Percentiles rank a stretch among this genome's conserved stretches.
Evolutionary conservation across 2,329 filamentous ascomycete genomes (phyloP).

Genomic region (Dactylonectria estremocensis): DNA sequence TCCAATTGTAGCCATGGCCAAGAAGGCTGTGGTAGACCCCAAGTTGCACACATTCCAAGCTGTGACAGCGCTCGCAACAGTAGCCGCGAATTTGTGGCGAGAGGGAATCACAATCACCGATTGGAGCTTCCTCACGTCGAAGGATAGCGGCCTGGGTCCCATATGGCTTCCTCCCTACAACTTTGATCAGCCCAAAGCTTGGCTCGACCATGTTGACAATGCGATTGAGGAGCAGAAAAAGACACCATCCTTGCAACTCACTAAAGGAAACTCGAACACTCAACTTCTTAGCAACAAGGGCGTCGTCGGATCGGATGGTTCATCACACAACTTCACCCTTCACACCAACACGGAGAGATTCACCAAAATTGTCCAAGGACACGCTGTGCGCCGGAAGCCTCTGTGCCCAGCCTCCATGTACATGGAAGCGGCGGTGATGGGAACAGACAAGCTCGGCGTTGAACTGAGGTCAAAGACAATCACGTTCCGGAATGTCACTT

Average conservation of each 20-base stretch:
- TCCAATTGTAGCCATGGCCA: slow-evolving; percentile 35
- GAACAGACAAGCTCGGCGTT: slow-evolving; percentile 27
- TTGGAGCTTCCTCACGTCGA: slow-evolving; percentile 37
- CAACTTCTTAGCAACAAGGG: slow-evolving; percentile 29
- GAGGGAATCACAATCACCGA: slow-evolving; percentile 27
- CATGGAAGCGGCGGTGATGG: slow-evolving; percentile 40
- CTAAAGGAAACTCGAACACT: not conserved
- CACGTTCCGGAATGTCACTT: slow-evolving; percentile 33
- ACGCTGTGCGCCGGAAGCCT: slow-evolving; percentile 35
- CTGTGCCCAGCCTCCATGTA: slow-evolving; percentile 44
- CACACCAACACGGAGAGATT: slow-evolving; percentile 31
- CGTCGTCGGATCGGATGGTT: not conserved
- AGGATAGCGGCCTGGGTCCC: slow-evolving; percentile 18
- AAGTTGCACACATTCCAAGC: slow-evolving; percentile 29
- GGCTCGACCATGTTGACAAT: slow-evolving; percentile 38
- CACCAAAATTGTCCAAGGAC: slow-evolving; percentile 34
- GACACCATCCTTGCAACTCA: not conserved
- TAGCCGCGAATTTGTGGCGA: slow-evolving; percentile 29
- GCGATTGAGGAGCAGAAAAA: slow-evolving; percentile 22
- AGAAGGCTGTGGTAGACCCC: slow-evolving; percentile 28
- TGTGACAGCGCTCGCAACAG: slow-evolving; percentile 19
- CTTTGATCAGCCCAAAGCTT: slow-evolving; percentile 35
- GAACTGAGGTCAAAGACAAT: slow-evolving; percentile 25
- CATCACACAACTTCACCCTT: slow-evolving; percentile 27
- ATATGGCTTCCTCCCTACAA: slow-evolving; percentile 39